Evolutionary conservation across 2,329 filamentous ascomycete species (phyloP).

Genomic region (Fusarium sarcochroum): DNA sequence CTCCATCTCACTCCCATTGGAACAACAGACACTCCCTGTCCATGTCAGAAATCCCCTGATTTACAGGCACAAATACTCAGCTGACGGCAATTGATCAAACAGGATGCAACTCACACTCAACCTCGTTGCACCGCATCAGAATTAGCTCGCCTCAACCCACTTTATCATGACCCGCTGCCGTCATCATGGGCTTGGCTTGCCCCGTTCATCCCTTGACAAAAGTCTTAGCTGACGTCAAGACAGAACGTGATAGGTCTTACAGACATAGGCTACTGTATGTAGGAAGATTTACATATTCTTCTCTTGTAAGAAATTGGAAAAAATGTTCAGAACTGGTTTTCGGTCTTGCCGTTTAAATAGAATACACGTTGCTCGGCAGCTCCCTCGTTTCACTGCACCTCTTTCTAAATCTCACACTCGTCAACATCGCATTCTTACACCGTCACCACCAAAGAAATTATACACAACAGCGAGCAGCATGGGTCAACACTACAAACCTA

Average conservation of each 20-base stretch:
- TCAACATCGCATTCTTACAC: not conserved
- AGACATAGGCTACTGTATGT: not conserved
- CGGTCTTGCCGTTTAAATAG: conserved; percentile 17
- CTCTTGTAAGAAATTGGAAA: not conserved
- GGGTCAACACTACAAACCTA: conserved; percentile 48
- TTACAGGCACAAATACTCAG: conserved; percentile 25
- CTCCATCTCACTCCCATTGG: conserved; percentile 15
- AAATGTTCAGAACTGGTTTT: conserved; percentile 28
- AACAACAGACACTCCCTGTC: conserved; percentile 1
- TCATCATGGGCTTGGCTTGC: conserved; percentile 40
- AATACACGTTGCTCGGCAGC: not conserved
- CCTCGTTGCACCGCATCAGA: too few relatives aligned
- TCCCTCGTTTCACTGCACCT: conserved; percentile 3
- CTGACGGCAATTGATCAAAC: not conserved
- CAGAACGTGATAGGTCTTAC: not conserved
- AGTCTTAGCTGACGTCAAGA: conserved; percentile 40
- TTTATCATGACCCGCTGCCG: conserved; percentile 41
- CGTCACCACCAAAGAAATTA: not conserved
- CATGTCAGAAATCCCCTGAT: conserved; percentile 25
- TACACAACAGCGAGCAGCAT: conserved; percentile 35
- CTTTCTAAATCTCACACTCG: not conserved
- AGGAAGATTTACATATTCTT: not conserved
- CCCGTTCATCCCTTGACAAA: not conserved
- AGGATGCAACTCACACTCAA: not conserved
- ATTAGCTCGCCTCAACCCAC: conserved; percentile 24